A percentile compares a stretch with the other conserved stretches of the same genome.
Evolutionary conservation across 73 alveolate species (phyloP).

Genomic region (Tetrahymena borealis): DNA sequence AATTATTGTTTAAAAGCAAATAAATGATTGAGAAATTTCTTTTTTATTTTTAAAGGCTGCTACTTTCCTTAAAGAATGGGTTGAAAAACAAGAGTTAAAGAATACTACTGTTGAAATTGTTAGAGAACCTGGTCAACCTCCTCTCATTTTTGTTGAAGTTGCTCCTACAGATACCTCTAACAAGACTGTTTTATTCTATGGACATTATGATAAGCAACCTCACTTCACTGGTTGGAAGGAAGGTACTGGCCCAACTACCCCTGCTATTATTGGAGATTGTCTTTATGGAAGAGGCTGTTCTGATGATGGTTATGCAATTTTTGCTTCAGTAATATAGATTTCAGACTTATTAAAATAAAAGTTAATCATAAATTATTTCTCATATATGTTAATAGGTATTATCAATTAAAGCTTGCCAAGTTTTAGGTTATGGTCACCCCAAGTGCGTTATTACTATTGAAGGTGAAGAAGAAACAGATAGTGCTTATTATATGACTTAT

Average conservation of each 20-base stretch:
- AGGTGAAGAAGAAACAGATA: slow-evolving; percentile 60
- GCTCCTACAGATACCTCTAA: slow-evolving; percentile 43
- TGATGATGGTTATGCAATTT: slow-evolving; percentile 88
- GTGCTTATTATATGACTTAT: slow-evolving; percentile 36
- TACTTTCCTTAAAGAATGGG: slow-evolving; percentile 58
- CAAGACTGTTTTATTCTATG: slow-evolving; percentile 66
- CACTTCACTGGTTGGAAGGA: slow-evolving; percentile 85
- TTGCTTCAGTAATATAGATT: slow-evolving; percentile 59
- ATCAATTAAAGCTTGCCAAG: background rate
- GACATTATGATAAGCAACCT: slow-evolving; percentile 92
- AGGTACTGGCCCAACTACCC: slow-evolving; percentile 83
- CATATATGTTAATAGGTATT: background rate
- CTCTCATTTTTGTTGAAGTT: slow-evolving; percentile 59
- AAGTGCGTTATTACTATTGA: slow-evolving; percentile 48
- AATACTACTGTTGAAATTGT: slow-evolving; percentile 56
- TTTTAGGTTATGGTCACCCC: slow-evolving; percentile 17
- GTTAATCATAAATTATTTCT: background rate
- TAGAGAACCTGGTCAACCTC: slow-evolving; percentile 65
- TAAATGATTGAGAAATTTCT: background rate
- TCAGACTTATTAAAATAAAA: slow-evolving; percentile 30
- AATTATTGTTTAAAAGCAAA: too few relatives aligned
- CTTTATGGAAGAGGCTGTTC: slow-evolving; percentile 88
- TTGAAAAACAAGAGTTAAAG: slow-evolving; percentile 49
- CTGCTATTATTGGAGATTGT: slow-evolving; percentile 73
- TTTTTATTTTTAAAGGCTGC: slow-evolving; percentile 38